Percentiles rank a stretch among this genome's conserved stretches.
These are phyloP conservation scores for Boletus insuetus DNA, from an alignment of 768 basidiomycete genomes.

Conservation along the genomic window DNA sequence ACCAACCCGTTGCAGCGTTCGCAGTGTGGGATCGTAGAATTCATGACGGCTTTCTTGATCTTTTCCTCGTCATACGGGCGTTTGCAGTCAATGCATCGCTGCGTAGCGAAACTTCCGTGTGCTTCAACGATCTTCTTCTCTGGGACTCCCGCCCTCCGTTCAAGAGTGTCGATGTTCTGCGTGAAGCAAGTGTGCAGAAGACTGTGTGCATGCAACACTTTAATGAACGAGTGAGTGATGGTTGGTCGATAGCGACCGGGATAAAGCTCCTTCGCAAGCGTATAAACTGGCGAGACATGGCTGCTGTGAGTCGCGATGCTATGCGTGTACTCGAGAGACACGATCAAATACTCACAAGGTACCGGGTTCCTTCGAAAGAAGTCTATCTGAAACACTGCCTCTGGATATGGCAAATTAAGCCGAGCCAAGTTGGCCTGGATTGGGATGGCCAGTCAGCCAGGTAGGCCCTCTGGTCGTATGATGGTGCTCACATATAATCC, in stretches of 20 bases:
- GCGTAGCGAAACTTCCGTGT: slow-evolving; percentile 90
- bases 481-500: slow-evolving; percentile 30
- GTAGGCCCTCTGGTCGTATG: not conserved
- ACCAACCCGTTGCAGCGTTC: slow-evolving; percentile 66
- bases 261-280: slow-evolving; percentile 89
- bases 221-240: slow-evolving; percentile 85
- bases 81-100: slow-evolving; percentile 78
- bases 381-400: slow-evolving; percentile 91
- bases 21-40: slow-evolving; percentile 64
- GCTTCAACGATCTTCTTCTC: slow-evolving; percentile 82
- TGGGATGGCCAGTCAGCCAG: not conserved
- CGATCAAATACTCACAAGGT: slow-evolving; percentile 56
- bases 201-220: slow-evolving; percentile 65
- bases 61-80: slow-evolving; percentile 56
- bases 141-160: slow-evolving; percentile 78
- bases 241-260: slow-evolving; percentile 91
- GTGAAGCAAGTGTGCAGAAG: slow-evolving; percentile 80
- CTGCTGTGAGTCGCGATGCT: not conserved
- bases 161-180: slow-evolving; percentile 92
- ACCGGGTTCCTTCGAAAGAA: slow-evolving; percentile 80
- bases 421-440: slow-evolving; percentile 71
- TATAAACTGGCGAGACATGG: slow-evolving; percentile 56
- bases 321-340: not conserved
- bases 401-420: slow-evolving; percentile 83
- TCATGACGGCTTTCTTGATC: slow-evolving; percentile 62